Evolutionary conservation across 352 stramenopile genomes (phyloP).

Genomic region (Pythium rhizo-oryzae): DNA sequence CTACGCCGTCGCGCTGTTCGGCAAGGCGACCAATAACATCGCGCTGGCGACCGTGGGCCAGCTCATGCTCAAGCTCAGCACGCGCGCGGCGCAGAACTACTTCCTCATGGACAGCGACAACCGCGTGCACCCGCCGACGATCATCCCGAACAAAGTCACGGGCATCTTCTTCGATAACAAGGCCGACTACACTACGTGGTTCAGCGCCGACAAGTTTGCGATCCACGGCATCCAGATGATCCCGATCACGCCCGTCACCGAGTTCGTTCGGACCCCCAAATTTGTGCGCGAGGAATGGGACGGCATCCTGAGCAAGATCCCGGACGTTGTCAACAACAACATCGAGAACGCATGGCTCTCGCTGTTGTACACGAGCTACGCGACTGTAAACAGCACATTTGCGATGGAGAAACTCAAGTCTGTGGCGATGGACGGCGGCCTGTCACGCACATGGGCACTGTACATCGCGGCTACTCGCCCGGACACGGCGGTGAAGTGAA

Average conservation of each 20-base stretch:
- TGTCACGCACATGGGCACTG: conserved; percentile 34
- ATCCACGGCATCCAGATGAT: conserved; percentile 88
- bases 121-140: conserved; percentile 47
- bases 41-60: conserved; percentile 37
- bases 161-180: conserved; percentile 85
- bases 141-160: conserved; percentile 58
- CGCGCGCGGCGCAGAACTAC: conserved; percentile 60
- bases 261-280: conserved; percentile 55
- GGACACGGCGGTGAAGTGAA: no score
- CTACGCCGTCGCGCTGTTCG: conserved; percentile 31
- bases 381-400: conserved; percentile 22
- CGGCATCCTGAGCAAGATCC: conserved; percentile 41
- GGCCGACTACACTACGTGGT: conserved; percentile 74
- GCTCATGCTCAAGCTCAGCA: conserved; percentile 55
- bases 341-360: conserved; percentile 32
- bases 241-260: conserved; percentile 67
- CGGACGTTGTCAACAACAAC: conserved; percentile 42
- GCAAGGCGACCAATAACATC: conserved; percentile 35
- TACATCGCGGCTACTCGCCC: conserved; percentile 43
- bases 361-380: conserved; percentile 42
- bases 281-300: conserved; percentile 80
- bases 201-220: conserved; percentile 60
- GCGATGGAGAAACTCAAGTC: conserved; percentile 26
- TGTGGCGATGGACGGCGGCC: conserved; percentile 32
- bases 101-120: conserved; percentile 57